Evolutionary conservation across 2,329 filamentous ascomycete species (phyloP).

Genomic region (Herpomyces periplanetae): DNA sequence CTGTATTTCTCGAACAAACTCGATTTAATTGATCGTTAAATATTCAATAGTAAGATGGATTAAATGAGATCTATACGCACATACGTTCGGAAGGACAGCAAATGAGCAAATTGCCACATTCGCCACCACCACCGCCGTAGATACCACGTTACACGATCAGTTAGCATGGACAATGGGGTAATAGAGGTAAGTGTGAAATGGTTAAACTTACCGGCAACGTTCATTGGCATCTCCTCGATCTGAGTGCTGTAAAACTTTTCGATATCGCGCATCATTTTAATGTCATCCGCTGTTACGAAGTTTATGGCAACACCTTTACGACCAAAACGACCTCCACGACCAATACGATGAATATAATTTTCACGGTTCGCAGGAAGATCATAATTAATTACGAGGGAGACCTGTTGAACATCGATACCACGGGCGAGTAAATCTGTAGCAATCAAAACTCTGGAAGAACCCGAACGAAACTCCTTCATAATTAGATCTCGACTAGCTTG

Average conservation of each 20-base stretch:
- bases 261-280: slow-evolving; percentile 98
- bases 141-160: no score
- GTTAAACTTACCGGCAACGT: slow-evolving; percentile 18
- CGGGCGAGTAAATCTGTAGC: slow-evolving; percentile 87
- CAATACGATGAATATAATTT: slow-evolving; percentile 99
- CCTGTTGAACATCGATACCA: slow-evolving; percentile 99
- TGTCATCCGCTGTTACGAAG: slow-evolving; percentile 95
- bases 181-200: no score
- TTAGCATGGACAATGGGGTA: no score
- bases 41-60: no score
- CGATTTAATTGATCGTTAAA: no score
- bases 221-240: slow-evolving; percentile 99
- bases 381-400: slow-evolving; percentile 99
- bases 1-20: no score
- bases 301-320: slow-evolving; percentile 99
- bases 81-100: no score
- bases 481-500: slow-evolving; percentile 90
- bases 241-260: slow-evolving; percentile 99
- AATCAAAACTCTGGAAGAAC: slow-evolving; percentile 90
- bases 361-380: slow-evolving; percentile 93
- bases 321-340: slow-evolving; percentile 96
- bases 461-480: slow-evolving; percentile 99
- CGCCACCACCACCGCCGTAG: no score
- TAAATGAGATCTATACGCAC: no score
- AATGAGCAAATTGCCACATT: no score